These are phyloP conservation scores for Ophioceras dolichostomum DNA, from an alignment of 2,329 filamentous ascomycete species.

Conservation along the genomic window DNA sequence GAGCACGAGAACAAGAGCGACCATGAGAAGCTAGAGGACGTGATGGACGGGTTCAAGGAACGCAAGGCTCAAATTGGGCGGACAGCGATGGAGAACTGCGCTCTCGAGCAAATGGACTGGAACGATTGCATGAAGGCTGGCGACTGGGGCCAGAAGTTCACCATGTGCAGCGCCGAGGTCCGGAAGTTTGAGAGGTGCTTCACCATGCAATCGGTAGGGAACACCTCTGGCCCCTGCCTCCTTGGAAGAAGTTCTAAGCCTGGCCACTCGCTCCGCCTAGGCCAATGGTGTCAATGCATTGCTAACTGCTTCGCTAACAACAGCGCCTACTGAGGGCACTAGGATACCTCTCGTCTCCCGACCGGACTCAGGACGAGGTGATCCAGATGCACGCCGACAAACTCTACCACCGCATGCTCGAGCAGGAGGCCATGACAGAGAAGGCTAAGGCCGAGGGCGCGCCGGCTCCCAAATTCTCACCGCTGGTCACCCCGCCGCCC, in stretches of 20 bases:
- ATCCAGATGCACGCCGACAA: conserved; percentile 95
- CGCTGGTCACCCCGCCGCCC: conserved; percentile 31
- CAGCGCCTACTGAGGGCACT: conserved; percentile 82
- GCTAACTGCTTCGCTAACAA: too few species aligned
- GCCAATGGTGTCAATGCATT: too few species aligned
- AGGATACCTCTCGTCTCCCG: conserved; percentile 64
- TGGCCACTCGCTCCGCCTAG: too few species aligned
- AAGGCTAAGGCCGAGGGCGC: conserved; percentile 51
- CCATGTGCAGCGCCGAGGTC: conserved; percentile 71
- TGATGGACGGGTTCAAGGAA: conserved; percentile 76
- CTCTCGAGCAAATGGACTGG: conserved; percentile 73
- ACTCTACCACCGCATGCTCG: conserved; percentile 76
- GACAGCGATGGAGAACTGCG: conserved; percentile 87
- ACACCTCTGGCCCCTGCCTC: too few species aligned
- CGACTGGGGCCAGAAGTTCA: conserved; percentile 53
- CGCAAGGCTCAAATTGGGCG: conserved; percentile 65
- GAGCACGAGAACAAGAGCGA: conserved; percentile 60
- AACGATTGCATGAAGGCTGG: conserved; percentile 71
- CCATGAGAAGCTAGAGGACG: conserved; percentile 66
- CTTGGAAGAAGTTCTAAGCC: too few species aligned
- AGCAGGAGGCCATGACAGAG: conserved; percentile 65
- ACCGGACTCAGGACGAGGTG: conserved; percentile 64
- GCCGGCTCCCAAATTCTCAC: conserved; percentile 46
- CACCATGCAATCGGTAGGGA: conserved; percentile 67
- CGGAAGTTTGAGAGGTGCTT: conserved; percentile 76